These are phyloP conservation scores for Rosa rugosa DNA, from an alignment of 306 rosid species.

Conservation along the genomic window DNA sequence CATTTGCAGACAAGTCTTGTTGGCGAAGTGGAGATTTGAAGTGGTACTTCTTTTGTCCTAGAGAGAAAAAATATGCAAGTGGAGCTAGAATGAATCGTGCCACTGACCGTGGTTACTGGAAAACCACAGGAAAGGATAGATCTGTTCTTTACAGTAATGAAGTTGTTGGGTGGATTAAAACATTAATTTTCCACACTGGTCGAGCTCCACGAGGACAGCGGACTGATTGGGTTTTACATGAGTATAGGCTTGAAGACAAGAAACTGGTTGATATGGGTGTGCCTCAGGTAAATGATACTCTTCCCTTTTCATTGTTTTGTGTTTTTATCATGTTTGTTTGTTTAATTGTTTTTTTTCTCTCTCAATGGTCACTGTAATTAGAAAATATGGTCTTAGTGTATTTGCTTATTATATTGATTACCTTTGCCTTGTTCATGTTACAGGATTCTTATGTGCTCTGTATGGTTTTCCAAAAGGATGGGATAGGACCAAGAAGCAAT, in stretches of 20 bases:
- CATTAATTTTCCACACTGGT: slow-evolving; percentile 63
- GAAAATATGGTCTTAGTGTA: too few species aligned
- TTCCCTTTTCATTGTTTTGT: background rate
- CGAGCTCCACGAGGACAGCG: slow-evolving; percentile 53
- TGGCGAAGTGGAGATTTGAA: slow-evolving; percentile 54
- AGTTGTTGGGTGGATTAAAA: slow-evolving; percentile 65
- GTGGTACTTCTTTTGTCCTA: slow-evolving; percentile 77
- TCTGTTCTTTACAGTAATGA: slow-evolving; percentile 23
- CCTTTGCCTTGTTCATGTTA: slow-evolving; percentile 21
- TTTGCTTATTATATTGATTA: slow-evolving; percentile 10
- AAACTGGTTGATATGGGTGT: slow-evolving; percentile 27
- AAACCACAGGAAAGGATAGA: slow-evolving; percentile 70
- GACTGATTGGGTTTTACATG: slow-evolving; percentile 93
- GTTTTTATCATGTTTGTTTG: background rate
- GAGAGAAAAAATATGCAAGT: slow-evolving; percentile 51
- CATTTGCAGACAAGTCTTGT: slow-evolving; percentile 45
- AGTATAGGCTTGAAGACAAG: slow-evolving; percentile 61
- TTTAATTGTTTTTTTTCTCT: background rate
- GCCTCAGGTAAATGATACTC: slow-evolving; percentile 46
- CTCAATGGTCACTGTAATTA: background rate
- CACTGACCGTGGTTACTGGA: slow-evolving; percentile 66
- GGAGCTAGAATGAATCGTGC: slow-evolving; percentile 62
- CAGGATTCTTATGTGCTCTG: slow-evolving; percentile 73
- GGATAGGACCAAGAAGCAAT: slow-evolving; percentile 67
- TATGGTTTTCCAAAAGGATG: slow-evolving; percentile 57